phyloP scores from a whole-genome alignment of 2,329 filamentous ascomycete genomes.

The Pseudogymnoascus sp. region DNA sequence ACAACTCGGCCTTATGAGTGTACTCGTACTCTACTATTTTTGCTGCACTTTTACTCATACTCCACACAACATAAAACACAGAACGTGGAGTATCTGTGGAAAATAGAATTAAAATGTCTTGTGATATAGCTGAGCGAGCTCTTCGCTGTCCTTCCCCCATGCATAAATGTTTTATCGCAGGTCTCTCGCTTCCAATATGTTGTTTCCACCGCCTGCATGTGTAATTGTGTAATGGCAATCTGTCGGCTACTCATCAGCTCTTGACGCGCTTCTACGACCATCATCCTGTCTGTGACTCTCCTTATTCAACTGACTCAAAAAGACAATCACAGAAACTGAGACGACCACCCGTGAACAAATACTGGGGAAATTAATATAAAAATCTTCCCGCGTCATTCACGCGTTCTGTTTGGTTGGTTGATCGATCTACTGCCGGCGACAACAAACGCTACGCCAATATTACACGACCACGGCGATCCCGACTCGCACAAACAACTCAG shows the following conservation, averaged over 20 bases:
- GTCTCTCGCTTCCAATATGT: conserved; percentile 4
- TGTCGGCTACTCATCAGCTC: not conserved
- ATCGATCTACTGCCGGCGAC: not conserved
- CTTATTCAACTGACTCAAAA: conserved; percentile 4
- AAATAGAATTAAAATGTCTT: conserved; percentile 4
- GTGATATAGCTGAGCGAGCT: conserved; percentile 2
- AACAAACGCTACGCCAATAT: conserved; percentile 6
- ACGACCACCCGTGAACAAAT: not conserved
- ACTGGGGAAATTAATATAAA: conserved; percentile 3
- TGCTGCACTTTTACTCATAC: not conserved
- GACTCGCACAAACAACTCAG: conserved; percentile 4
- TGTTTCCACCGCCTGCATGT: not conserved
- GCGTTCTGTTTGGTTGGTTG: conserved; percentile 4
- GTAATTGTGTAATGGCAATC: not conserved
- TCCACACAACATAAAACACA: conserved; percentile 2
- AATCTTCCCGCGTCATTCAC: conserved; percentile 2
- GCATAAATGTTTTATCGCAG: not conserved
- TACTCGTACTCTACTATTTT: not conserved
- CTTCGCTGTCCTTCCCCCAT: not conserved
- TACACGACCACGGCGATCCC: not conserved
- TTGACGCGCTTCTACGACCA: conserved; percentile 6
- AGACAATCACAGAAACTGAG: not conserved
- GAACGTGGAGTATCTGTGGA: conserved; percentile 1
- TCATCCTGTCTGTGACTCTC: not conserved
- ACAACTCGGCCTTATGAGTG: not conserved